Evolutionary conservation across 208 protist species (phyloP).

Genomic region (Ichthyophonus hoferi): DNA sequence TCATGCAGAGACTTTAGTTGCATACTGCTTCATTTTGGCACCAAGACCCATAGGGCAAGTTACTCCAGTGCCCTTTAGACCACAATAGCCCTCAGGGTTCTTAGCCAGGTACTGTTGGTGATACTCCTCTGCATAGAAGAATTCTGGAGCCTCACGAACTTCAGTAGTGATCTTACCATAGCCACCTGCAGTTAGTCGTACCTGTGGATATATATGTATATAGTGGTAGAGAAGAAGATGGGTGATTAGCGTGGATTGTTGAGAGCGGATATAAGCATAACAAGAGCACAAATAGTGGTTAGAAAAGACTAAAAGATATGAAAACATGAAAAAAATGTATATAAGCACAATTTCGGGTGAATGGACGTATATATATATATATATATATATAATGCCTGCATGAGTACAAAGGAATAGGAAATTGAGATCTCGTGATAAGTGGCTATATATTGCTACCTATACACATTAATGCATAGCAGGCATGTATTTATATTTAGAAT

Average conservation of each 20-base stretch:
- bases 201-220: constrained; percentile 70
- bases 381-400: no score
- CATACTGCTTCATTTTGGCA: neutral
- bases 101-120: constrained; percentile 44
- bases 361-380: no score
- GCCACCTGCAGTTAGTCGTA: constrained; percentile 53
- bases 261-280: neutral
- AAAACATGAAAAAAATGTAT: no score
- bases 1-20: no score
- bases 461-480: no score
- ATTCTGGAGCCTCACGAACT: constrained; percentile 67
- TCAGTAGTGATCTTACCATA: constrained; percentile 56
- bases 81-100: neutral
- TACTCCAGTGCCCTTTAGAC: constrained; percentile 11
- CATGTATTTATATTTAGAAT: no score
- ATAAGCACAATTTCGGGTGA: no score
- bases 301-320: no score
- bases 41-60: neutral
- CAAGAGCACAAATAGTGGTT: no score
- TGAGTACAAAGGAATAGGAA: no score
- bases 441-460: no score
- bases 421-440: no score
- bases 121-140: constrained; percentile 75
- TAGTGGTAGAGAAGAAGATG: constrained; percentile 57
- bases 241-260: neutral